Evolutionary conservation across 345 rosid genomes (phyloP).

Genomic region (Populus euphratica): DNA sequence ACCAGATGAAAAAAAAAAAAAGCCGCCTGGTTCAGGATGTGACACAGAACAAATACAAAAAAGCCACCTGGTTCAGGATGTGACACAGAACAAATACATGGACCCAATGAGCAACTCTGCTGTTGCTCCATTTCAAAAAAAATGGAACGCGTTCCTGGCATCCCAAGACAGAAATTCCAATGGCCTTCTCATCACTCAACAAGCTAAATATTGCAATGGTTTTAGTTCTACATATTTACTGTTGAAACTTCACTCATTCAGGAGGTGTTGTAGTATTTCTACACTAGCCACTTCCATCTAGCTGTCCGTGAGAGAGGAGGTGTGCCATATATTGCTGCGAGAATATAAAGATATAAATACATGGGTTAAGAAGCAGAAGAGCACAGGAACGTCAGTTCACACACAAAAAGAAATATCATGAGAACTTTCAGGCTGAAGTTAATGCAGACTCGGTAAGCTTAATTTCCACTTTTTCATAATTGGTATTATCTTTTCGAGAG

Average conservation of each 20-base stretch:
- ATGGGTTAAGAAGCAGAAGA: not conserved
- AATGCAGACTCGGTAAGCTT: not conserved
- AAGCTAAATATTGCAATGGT: not conserved
- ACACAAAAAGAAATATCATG: not conserved
- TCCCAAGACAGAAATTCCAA: not conserved
- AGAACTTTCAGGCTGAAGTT: not conserved
- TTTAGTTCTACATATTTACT: not conserved
- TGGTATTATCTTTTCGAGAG: not conserved
- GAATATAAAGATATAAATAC: not conserved
- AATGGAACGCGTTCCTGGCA: not conserved
- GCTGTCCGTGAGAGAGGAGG: slow-evolving; percentile 81
- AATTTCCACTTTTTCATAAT: not conserved
- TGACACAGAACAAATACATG: not conserved
- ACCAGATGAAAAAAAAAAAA: not conserved
- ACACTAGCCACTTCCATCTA: slow-evolving; percentile 67
- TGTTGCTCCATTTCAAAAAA: too few species aligned
- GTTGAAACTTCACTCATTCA: not conserved
- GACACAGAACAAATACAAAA: not conserved
- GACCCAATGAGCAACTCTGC: not conserved
- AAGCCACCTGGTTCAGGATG: not conserved
- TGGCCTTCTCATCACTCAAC: not conserved
- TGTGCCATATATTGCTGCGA: slow-evolving; percentile 92
- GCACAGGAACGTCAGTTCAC: not conserved
- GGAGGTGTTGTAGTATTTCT: not conserved
- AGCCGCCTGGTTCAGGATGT: not conserved